Base-by-base conservation (phyloP, 306 rosid species). In the Hippophae gyantsensis region DNA sequence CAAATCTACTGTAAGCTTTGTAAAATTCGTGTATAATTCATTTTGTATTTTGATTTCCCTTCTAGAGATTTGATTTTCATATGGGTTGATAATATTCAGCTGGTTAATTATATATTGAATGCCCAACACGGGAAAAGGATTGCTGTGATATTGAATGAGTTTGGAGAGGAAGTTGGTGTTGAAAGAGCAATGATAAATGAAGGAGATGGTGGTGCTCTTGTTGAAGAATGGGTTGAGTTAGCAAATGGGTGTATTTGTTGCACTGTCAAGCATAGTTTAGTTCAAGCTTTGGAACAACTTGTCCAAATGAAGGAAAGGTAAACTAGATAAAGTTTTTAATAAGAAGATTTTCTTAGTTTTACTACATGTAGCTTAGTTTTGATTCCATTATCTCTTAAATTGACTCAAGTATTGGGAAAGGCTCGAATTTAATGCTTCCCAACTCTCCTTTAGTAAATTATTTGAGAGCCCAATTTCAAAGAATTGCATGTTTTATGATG, bases 141-240 rank as follows among this genome's bases (percentile, higher is more conserved):
- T 55, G 98, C 96, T 51, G 98, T 92, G 60, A 92, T 87, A 70
- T 64, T 92, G 74, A 92, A 92, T 67, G 96, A 92, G 72, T 92
- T 92, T 23, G 98, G 98, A 23, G 96, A 92, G 76, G 98, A 92
- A 72, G 80, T 92, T 66, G 98, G 98, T 7, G 93, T 92, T 50
- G 96, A 92, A 70, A 92, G 98, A 43, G 98, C 98, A 0, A 81
- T 92, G 98, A 92, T 92, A 13, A 87, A 92, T 49, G 89, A 92
- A 79, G 98, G 98, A 44, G 95, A 87, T 58, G 87, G 81, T 2
- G 96, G 96, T 50, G 92, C 95, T 2, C 76, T 92, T 46, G 95
- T 92, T 61, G 96, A 92, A 67, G 98, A 92, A 73, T 92, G 98
- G 98, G 93, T 92, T 70, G 98, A 92, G 77, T 81, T 92, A 61